Evolutionary conservation across 805 yeast species (phyloP).

Genomic region (Millerozyma miso): DNA sequence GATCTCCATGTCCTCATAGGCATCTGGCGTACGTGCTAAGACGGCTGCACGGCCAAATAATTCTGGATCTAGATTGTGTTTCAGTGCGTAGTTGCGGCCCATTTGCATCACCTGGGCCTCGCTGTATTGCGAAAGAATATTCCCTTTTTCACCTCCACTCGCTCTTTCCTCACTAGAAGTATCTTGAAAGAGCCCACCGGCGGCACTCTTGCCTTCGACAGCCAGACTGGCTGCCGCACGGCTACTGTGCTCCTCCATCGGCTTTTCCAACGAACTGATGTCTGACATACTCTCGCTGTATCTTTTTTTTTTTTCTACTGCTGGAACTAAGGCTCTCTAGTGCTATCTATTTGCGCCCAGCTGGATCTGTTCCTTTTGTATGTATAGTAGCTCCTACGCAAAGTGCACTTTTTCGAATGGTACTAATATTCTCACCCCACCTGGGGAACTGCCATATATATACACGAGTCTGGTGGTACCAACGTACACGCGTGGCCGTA

Average conservation of each 20-base stretch:
- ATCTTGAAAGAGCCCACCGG: constrained; percentile 11
- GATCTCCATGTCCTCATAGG: constrained; percentile 54
- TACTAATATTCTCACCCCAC: too few relatives aligned
- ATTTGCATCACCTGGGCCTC: constrained; percentile 62
- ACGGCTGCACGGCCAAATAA: constrained; percentile 60
- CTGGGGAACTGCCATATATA: too few relatives aligned
- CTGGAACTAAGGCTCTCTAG: too few relatives aligned
- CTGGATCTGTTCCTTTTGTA: too few relatives aligned
- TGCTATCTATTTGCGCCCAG: too few relatives aligned
- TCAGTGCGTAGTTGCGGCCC: constrained; percentile 64
- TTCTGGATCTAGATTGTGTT: constrained; percentile 52
- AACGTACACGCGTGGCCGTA: too few relatives aligned
- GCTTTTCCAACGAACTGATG: neutral
- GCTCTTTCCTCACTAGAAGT: constrained; percentile 11
- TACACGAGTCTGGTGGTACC: too few relatives aligned
- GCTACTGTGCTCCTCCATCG: neutral
- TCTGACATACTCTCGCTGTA: neutral
- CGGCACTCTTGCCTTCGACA: neutral
- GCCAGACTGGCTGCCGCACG: neutral
- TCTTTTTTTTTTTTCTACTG: too few relatives aligned
- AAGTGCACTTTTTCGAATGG: too few relatives aligned
- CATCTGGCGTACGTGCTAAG: constrained; percentile 53
- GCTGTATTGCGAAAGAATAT: constrained; percentile 53
- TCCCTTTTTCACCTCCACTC: constrained; percentile 25
- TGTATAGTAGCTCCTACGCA: too few relatives aligned